phyloP scores from a whole-genome alignment of 2,329 filamentous ascomycete species.

The Cladosporium sp. region DNA sequence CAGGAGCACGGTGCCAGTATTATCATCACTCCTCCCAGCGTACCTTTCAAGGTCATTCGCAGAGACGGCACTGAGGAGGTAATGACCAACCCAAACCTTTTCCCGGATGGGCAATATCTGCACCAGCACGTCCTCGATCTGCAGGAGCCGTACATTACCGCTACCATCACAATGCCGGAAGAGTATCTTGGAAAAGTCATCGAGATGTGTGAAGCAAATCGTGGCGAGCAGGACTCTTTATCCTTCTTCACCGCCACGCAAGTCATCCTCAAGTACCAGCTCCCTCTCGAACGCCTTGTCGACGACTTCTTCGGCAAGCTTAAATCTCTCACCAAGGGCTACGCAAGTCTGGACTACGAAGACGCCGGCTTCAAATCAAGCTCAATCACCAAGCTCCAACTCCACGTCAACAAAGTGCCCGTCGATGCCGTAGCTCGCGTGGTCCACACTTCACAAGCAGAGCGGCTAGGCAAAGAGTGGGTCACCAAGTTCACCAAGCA shows the following conservation, averaged over 20 bases:
- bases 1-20: conserved; percentile 93
- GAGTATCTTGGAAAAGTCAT: conserved; percentile 94
- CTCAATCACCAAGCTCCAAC: conserved; percentile 80
- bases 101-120: conserved; percentile 67
- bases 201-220: conserved; percentile 85
- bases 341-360: conserved; percentile 94
- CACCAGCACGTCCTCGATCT: conserved; percentile 57
- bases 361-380: conserved; percentile 82
- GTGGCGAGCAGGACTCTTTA: conserved; percentile 80
- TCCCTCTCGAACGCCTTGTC: conserved; percentile 84
- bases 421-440: conserved; percentile 94
- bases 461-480: conserved; percentile 79
- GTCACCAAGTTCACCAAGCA: conserved; percentile 96
- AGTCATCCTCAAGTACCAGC: conserved; percentile 88
- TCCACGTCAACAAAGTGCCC: conserved; percentile 87
- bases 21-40: conserved; percentile 93
- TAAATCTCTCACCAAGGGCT: conserved; percentile 90
- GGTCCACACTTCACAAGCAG: conserved; percentile 75
- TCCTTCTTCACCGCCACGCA: conserved; percentile 90
- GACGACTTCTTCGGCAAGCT: conserved; percentile 97
- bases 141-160: conserved; percentile 71
- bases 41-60: conserved; percentile 83
- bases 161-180: conserved; percentile 86
- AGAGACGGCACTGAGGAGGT: conserved; percentile 71
- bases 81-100: conserved; percentile 81